These are phyloP conservation scores for Scleromitrula shiraiana DNA, from an alignment of 2,329 filamentous ascomycete species.

Conservation along the genomic window DNA sequence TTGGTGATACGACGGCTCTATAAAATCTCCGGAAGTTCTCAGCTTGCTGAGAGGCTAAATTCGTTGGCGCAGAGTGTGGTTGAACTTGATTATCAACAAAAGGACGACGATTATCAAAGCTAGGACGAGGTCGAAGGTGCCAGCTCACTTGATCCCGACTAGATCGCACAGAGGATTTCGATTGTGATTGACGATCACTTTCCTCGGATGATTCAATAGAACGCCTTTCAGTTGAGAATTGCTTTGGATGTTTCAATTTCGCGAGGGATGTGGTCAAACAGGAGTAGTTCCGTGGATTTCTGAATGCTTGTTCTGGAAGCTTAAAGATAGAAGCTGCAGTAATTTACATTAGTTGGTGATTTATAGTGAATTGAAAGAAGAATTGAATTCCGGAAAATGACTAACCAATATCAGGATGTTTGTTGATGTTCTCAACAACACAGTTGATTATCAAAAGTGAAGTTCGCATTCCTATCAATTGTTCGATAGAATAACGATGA, in stretches of 20 bases:
- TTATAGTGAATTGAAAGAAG: background rate
- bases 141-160: slow-evolving; percentile 18
- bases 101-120: slow-evolving; percentile 21
- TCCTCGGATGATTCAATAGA: slow-evolving; percentile 14
- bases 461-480: slow-evolving; percentile 23
- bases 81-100: slow-evolving; percentile 28
- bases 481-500: slow-evolving; percentile 20
- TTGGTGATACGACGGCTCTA: slow-evolving; percentile 59
- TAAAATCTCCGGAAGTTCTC: slow-evolving; percentile 63
- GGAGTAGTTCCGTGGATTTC: slow-evolving; percentile 17
- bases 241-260: background rate
- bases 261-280: slow-evolving; percentile 10
- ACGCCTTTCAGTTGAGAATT: background rate
- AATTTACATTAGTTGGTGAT: slow-evolving; percentile 2
- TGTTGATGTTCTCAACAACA: slow-evolving; percentile 22
- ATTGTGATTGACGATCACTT: slow-evolving; percentile 10
- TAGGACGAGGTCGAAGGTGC: slow-evolving; percentile 26
- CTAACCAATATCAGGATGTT: slow-evolving; percentile 24
- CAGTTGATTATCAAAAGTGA: slow-evolving; percentile 20
- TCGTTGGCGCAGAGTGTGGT: slow-evolving; percentile 46
- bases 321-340: slow-evolving; percentile 20
- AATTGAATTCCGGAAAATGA: background rate
- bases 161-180: slow-evolving; percentile 4
- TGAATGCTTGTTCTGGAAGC: slow-evolving; percentile 21
- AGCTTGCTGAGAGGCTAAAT: slow-evolving; percentile 45